phyloP scores from a whole-genome alignment of 2,329 filamentous ascomycete species.

The Xylariaceae sp. region DNA sequence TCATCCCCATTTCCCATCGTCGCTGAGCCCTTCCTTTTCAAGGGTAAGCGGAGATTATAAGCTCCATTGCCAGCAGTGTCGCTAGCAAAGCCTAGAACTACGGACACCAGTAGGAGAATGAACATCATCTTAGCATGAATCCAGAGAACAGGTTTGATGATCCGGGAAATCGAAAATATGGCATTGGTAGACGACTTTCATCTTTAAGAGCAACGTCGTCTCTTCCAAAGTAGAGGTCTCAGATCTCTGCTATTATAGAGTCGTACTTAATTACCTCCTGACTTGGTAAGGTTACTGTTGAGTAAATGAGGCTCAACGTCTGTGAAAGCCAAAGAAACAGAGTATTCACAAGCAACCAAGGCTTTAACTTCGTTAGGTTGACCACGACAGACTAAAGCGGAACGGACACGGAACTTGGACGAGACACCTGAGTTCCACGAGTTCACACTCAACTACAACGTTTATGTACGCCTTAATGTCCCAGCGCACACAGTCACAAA shows the following conservation, averaged over 20 bases:
- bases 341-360: too few relatives aligned
- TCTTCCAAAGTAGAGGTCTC: too few relatives aligned
- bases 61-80: slow-evolving; percentile 7
- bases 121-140: slow-evolving; percentile 12
- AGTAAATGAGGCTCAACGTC: not conserved
- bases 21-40: slow-evolving; percentile 5
- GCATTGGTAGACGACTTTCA: not conserved
- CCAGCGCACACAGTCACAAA: too few relatives aligned
- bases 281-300: not conserved
- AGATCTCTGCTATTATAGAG: too few relatives aligned
- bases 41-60: slow-evolving; percentile 16
- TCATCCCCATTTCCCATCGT: slow-evolving; percentile 12
- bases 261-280: slow-evolving; percentile 9
- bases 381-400: too few relatives aligned
- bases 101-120: slow-evolving; percentile 11
- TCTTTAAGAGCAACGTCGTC: slow-evolving; percentile 28
- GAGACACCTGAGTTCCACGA: too few relatives aligned
- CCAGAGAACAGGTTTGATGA: not conserved
- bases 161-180: not conserved
- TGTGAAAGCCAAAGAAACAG: not conserved
- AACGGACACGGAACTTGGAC: too few relatives aligned
- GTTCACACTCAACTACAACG: too few relatives aligned
- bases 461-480: too few relatives aligned
- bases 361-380: too few relatives aligned
- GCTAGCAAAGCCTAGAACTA: slow-evolving; percentile 13